Evolutionary conservation across 495 filamentous ascomycete genomes (phyloP).

Genomic region (Trichoderma gamsii): DNA sequence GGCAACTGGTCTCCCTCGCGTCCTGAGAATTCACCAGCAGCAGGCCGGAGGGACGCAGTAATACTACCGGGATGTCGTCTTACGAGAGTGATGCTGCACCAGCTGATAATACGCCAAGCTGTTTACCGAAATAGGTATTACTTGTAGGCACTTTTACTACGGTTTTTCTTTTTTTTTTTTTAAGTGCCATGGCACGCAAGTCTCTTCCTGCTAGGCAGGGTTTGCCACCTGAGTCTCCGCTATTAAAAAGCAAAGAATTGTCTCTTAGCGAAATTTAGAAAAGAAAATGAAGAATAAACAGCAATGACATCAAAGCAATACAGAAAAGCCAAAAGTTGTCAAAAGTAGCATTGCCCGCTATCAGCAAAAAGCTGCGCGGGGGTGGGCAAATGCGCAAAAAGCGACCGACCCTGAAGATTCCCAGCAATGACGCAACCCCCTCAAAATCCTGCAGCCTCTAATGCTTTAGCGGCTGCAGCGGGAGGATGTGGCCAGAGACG

Average conservation of each 20-base stretch:
- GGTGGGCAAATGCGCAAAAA: neutral
- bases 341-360: neutral
- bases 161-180: no score
- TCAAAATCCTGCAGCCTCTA: neutral
- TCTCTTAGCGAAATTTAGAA: neutral
- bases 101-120: no score
- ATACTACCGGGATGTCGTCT: no score
- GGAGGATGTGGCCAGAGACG: neutral
- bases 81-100: no score
- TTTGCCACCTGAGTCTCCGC: neutral
- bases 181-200: no score
- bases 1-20: slow-evolving; percentile 1
- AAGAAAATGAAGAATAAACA: no score
- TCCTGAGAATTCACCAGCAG: neutral
- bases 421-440: slow-evolving; percentile 10
- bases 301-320: no score
- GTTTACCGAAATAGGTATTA: no score
- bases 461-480: slow-evolving; percentile 9
- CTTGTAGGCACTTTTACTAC: no score
- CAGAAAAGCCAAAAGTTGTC: no score
- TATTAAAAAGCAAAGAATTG: neutral
- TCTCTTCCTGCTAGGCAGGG: neutral
- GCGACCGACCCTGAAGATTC: neutral
- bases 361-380: neutral
- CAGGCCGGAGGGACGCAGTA: no score